A percentile compares a stretch with the other conserved stretches of the same genome.
These are phyloP conservation scores for Diversispora eburnea DNA, from an alignment of 192 early-diverging fungal genomes.

Conservation along the genomic window DNA sequence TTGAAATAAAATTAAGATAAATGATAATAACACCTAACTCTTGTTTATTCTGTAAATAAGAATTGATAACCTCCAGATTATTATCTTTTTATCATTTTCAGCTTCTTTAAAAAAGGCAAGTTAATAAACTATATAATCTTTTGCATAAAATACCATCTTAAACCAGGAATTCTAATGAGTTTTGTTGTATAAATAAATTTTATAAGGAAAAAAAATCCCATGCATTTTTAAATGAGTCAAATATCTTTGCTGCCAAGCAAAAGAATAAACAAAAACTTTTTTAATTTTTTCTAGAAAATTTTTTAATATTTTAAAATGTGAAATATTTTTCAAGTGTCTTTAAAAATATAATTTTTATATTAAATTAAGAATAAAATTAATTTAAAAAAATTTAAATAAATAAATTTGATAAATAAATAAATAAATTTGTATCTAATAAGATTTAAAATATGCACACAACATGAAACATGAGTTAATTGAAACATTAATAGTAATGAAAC, in stretches of 20 bases:
- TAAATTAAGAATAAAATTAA: not conserved
- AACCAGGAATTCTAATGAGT: constrained; percentile 12
- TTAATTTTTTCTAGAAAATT: constrained; percentile 4
- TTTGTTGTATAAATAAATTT: not conserved
- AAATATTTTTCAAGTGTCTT: too few relatives aligned
- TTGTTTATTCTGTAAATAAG: not conserved
- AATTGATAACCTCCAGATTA: not conserved
- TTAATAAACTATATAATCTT: not conserved
- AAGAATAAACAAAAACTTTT: not conserved
- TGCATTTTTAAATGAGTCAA: not conserved
- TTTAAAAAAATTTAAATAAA: not conserved
- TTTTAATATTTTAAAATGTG: not conserved
- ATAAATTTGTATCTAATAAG: constrained; percentile 3
- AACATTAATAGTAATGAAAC: not conserved
- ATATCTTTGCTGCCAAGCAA: not conserved
- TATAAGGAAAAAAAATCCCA: not conserved
- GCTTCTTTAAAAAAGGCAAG: not conserved
- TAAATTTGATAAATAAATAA: too few relatives aligned
- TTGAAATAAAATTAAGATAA: constrained; percentile 15
- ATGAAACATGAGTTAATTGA: not conserved
- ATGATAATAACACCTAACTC: not conserved
- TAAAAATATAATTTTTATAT: not conserved
- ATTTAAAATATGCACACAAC: not conserved
- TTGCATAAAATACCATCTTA: not conserved
- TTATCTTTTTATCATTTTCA: not conserved